Evolutionary conservation across 352 stramenopile genomes (phyloP), one percentile per base, ranked within the genome.

Genomic region (Phytophthora brassicae): DNA sequence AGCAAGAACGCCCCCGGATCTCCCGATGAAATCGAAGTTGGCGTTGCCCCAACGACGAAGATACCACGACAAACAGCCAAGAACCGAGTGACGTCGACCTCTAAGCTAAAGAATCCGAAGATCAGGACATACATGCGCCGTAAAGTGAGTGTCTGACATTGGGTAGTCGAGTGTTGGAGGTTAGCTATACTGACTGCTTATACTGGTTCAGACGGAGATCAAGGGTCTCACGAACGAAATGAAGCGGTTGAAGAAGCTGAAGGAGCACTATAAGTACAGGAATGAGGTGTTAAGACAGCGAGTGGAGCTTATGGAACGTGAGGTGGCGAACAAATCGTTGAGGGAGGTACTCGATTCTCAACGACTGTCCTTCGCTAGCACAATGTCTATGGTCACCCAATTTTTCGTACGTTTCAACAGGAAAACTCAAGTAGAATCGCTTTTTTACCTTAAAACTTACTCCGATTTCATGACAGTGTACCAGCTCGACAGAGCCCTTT

Each of bases 111-210:
- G 56, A 66, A 62, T 17, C 51, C 50, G 14, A 66, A 70, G 44
- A 66, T 66, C 42, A 54, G 60, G 26, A 73, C 65, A 1, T 73
- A 73, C 38, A 56, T 52, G 28, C 43, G 65, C 16, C 59, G 65
- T 9, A 64, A 51, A 47, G 65, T 68, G 29, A 50, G 49, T 54
- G n/a, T n/a, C n/a, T n/a, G n/a, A n/a, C n/a, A n/a, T n/a, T n/a
- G n/a, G n/a, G 13, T 23, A 17, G 38, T 44, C 9, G 19, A 6
- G 5, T 24, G 38, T 17, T 43, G 1, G 5, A 43, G 7, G 11
- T n/a, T n/a, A n/a, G n/a, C n/a, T n/a, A 24, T 16, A 23, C 4
- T 26, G 9, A 43, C 14, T 49, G 19, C 28, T 50, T 5, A 19
- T 22, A 16, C 1, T 57, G 26, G 7, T 57, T 8, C 43, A 74